Base-by-base conservation (phyloP, 352 stramenopile species). In the Globisporangium okanoganense region DNA sequence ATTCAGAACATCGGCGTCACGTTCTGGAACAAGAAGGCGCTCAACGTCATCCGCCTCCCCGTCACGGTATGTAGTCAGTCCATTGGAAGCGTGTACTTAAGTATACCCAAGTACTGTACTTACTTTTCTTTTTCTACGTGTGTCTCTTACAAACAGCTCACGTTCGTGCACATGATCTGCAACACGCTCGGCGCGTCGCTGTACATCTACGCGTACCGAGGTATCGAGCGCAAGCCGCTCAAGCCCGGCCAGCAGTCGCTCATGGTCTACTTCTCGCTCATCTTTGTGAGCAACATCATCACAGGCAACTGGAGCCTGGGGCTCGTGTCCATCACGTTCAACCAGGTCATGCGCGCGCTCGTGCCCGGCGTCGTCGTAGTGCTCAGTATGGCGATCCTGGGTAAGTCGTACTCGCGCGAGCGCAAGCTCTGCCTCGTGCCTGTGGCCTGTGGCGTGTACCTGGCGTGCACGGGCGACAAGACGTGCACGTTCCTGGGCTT, bases 201-300 rank as follows among this genome's bases (percentile, higher is more conserved):
- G 13, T 94, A 87, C 65, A 80, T 94, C 56, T 67, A 92, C 63
- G 69, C 71, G 47, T 92, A 79, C 70, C 74, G 76, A 16, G 78
- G 79, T 61, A 76, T 88, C 18, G 76, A 88, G 49, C 76, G 84
- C 58, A 87, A 92, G 67, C 71, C 61, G 38, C 72, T 94, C 35
- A 80, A 87, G 52, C 44, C 69, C 14, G 72, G 71, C 0, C 82
- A 94, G 58, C 75, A 85, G 62, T 78, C 79, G 66, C 76, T 90
- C 58, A 91, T 94, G 80, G 69, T 92, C n/a, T 91, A 87, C 61
- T 94, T 94, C 75, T 96, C 82, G 20, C 56, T 97, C 55, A 90
- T 98, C 54, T 98, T 98, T 57, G 91, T 94, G 38, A 90, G 95
- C 66, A 98, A 98, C 65, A 98, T 98, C 75, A 92, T 95, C 69